Base-by-base conservation (phyloP, 768 basidiomycete species). In the Amylocystis lapponica region DNA sequence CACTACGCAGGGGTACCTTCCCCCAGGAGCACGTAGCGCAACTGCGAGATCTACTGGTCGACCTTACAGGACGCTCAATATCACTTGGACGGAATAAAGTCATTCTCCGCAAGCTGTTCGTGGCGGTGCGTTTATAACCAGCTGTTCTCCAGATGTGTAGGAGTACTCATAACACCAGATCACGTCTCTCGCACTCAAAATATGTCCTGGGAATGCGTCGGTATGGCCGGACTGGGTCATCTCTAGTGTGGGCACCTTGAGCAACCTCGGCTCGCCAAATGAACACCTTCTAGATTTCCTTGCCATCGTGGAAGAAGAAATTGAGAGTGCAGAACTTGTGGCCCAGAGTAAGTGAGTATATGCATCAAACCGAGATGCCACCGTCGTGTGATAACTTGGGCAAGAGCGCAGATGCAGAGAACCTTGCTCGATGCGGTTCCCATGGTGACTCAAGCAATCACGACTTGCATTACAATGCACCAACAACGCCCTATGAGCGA, bases 41-140 rank as follows among this genome's bases (percentile, higher is more conserved):
- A 12, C 70, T 94, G 20, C 74, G 81, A 13, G 76, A 84, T 49
- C 66, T 86, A 39, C 63, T 93, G 26, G 66, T 95, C 12, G 74
- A 82, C 41, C 66, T 90, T 25, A 83, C 87, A 2, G 76, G 76
- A 1, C 77, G 80, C 45, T 76, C 86, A 2, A 73, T 85, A 32
- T 62, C 71, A 12, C 68, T 73, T 17, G 71, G 79, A 6, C 74
- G 71, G 42, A 75, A 68, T 56, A 84, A 79, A 50, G 72, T 90
- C 49, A 86, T 89, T 46, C 72, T 91, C 25, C 79, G 90, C 42
- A 96, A 94, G 58, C 66, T 94, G 14, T 96, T 86, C 59, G 88
- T 92, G 19, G 81, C 88, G 38, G 89, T 94, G 66, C 59, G 84
- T 68, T 14, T 27, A 26, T 17, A 4, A 17, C 5, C n/a, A n/a